phyloP scores from a whole-genome alignment of 139 green algal genomes.

The Tetraselmis striata region DNA sequence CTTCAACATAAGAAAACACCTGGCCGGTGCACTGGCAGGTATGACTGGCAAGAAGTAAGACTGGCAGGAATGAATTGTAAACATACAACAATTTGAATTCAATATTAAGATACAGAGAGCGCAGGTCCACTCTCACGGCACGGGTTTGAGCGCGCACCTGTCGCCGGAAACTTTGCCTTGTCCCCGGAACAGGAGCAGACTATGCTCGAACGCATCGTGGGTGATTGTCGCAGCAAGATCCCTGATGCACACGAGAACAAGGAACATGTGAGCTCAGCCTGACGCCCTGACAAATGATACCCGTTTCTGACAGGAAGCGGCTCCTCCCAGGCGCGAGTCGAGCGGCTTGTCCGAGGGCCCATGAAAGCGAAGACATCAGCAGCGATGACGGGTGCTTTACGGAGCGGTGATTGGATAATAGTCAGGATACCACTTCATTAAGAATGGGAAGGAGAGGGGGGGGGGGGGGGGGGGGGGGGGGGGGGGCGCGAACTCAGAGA shows the following conservation, averaged over 20 bases:
- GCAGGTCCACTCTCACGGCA: no score
- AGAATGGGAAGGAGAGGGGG: not conserved
- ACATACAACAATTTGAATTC: not conserved
- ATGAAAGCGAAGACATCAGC: not conserved
- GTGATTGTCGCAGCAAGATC: not conserved
- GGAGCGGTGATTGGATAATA: not conserved
- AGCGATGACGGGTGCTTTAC: not conserved
- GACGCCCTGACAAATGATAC: not conserved
- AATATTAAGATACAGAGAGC: no score
- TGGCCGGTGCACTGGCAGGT: no score
- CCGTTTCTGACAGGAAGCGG: not conserved
- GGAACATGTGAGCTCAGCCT: no score
- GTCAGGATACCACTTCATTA: not conserved
- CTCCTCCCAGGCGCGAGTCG: no score
- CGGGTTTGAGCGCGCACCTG: not conserved
- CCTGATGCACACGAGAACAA: no score
- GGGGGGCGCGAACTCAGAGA: slow-evolving; percentile 1
- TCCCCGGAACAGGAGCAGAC: slow-evolving; percentile 37
- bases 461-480: not conserved
- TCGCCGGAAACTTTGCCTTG: slow-evolving; percentile 34
- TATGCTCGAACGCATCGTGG: slow-evolving; percentile 20
- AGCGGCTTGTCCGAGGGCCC: not conserved
- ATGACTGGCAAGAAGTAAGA: no score
- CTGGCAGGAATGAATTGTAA: no score
- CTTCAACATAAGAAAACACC: no score